Conservation (phyloP, 2,329 filamentous ascomycete genomes). For the Aspergillus sp. region DNA sequence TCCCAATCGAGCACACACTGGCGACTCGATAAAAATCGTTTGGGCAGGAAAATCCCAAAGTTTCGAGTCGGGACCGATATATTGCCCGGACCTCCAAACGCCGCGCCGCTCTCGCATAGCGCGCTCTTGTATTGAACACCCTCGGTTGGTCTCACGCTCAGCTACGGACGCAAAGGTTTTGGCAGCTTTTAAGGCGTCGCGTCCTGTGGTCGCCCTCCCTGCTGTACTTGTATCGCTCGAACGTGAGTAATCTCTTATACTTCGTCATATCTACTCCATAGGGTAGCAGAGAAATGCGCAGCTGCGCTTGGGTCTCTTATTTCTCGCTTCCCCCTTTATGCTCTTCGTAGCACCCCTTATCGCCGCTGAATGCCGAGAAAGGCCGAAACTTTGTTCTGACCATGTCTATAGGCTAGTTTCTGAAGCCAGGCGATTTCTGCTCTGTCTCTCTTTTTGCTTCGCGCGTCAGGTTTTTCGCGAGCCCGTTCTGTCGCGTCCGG, state of each 20-base stretch:
- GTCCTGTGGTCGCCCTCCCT: background rate
- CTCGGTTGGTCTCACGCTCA: background rate
- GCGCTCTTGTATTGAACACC: background rate
- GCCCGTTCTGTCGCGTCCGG: background rate
- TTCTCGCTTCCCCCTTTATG: background rate
- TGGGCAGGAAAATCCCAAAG: background rate
- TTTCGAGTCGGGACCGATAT: background rate
- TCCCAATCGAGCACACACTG: background rate
- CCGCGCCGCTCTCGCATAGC: background rate
- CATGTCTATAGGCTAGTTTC: background rate
- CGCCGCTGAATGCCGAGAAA: background rate
- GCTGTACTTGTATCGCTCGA: background rate
- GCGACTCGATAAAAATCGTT: constrained; percentile 2
- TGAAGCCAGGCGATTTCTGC: background rate
- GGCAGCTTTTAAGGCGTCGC: background rate
- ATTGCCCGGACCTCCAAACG: background rate
- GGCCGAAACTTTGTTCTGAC: constrained; percentile 4
- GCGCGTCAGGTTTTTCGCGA: background rate
- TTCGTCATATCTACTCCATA: background rate
- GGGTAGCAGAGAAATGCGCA: background rate
- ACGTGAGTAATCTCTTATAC: background rate
- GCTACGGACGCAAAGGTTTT: background rate
- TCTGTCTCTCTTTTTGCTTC: background rate
- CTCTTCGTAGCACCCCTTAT: background rate
- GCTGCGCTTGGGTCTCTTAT: background rate